Evolutionary conservation across 2,329 filamentous ascomycete genomes (phyloP).

Genomic region (Pestalotiopsis fici): DNA sequence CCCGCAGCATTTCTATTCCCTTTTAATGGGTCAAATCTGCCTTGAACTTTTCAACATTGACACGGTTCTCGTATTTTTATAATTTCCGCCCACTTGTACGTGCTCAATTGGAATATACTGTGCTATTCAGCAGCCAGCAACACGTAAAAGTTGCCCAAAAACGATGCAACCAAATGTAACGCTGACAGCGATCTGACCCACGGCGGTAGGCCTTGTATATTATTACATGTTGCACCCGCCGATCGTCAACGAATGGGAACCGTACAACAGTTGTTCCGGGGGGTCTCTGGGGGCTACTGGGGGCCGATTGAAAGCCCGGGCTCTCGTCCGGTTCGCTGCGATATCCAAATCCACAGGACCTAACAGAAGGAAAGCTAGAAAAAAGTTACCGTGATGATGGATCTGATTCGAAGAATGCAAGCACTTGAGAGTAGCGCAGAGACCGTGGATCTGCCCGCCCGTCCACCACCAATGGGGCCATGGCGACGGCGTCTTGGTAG

Average conservation of each 20-base stretch:
- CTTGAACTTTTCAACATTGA: too few species aligned
- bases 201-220: neutral
- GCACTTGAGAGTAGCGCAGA: too few species aligned
- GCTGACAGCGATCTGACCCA: neutral
- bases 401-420: neutral
- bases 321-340: neutral
- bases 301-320: neutral
- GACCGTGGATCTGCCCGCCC: too few species aligned
- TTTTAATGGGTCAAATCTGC: too few species aligned
- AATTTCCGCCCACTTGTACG: too few species aligned
- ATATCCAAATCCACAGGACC: neutral
- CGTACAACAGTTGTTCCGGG: neutral
- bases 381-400: neutral
- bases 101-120: too few species aligned
- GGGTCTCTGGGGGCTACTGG: neutral
- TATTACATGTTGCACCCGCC: neutral
- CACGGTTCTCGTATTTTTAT: too few species aligned
- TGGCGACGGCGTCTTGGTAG: neutral
- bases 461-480: too few species aligned
- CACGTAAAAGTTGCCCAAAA: neutral
- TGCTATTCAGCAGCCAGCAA: too few species aligned
- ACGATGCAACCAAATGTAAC: neutral
- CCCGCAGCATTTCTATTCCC: neutral
- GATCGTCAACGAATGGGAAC: neutral
- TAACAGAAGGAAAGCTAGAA: neutral